Conservation (phyloP, 2,329 filamentous ascomycete species). For the Alternaria sp. region DNA sequence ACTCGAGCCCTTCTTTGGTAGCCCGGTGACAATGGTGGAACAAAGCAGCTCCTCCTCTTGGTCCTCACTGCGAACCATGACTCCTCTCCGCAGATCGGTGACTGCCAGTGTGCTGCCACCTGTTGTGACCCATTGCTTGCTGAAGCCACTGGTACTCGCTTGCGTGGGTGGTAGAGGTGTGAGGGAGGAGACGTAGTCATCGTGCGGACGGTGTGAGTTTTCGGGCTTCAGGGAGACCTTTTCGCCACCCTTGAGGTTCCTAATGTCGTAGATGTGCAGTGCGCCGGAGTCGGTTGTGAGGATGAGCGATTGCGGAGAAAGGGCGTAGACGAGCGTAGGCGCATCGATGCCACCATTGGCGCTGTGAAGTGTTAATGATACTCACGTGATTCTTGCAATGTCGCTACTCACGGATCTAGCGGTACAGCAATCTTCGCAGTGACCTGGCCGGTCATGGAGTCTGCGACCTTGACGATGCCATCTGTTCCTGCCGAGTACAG, state of each 20-base stretch:
- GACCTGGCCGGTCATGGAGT: constrained; percentile 69
- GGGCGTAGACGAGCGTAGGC: constrained; percentile 81
- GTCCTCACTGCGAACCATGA: constrained; percentile 88
- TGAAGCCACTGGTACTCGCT: constrained; percentile 84
- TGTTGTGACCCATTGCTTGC: constrained; percentile 94
- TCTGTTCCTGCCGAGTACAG: constrained; percentile 69
- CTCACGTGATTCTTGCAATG: not conserved
- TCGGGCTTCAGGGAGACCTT: constrained; percentile 64
- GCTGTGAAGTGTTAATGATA: constrained; percentile 39
- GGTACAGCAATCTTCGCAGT: constrained; percentile 84
- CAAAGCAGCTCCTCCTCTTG: constrained; percentile 94
- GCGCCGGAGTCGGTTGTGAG: constrained; percentile 90
- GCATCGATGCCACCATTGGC: constrained; percentile 65
- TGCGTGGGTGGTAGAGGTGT: constrained; percentile 81
- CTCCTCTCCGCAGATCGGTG: constrained; percentile 85
- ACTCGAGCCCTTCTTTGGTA: constrained; percentile 73
- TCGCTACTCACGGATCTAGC: constrained; percentile 43
- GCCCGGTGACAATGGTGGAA: constrained; percentile 77
- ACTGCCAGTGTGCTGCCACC: constrained; percentile 91
- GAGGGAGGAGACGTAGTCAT: constrained; percentile 90
- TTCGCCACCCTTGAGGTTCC: constrained; percentile 58
- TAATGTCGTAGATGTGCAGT: constrained; percentile 86
- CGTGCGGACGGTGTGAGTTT: constrained; percentile 85
- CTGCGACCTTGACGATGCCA: constrained; percentile 69
- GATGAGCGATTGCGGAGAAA: constrained; percentile 87